phyloP scores from a whole-genome alignment of 2,329 filamentous ascomycete genomes.

The Talaromyces atroroseus region DNA sequence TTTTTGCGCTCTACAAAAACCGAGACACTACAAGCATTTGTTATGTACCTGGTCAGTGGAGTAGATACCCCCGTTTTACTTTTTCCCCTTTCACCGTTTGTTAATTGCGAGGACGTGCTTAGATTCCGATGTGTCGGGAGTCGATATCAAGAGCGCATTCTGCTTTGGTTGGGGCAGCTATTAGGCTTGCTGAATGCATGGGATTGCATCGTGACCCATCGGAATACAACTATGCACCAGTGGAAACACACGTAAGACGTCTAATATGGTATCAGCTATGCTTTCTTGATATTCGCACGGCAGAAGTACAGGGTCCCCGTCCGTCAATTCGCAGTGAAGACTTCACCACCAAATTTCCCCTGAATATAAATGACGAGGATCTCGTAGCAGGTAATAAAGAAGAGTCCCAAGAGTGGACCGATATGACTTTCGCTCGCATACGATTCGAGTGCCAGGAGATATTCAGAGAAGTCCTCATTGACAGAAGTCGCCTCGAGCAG shows the following conservation, averaged over 20 bases:
- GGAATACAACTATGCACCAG: constrained; percentile 58
- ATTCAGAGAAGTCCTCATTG: constrained; percentile 64
- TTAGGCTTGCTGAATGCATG: constrained; percentile 72
- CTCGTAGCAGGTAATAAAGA: constrained; percentile 39
- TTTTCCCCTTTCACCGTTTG: background rate
- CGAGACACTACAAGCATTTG: constrained; percentile 70
- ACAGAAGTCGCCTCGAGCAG: constrained; percentile 59
- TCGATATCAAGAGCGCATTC: constrained; percentile 70
- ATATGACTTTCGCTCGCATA: constrained; percentile 62
- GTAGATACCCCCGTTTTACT: background rate
- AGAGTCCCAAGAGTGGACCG: constrained; percentile 54
- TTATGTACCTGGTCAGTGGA: constrained; percentile 63
- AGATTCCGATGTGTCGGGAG: constrained; percentile 66
- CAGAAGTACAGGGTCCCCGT: constrained; percentile 66
- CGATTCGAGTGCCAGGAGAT: constrained; percentile 70
- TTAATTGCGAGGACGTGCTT: background rate
- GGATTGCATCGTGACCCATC: constrained; percentile 67
- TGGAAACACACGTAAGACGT: constrained; percentile 66
- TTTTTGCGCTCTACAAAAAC: constrained; percentile 66
- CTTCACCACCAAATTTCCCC: constrained; percentile 66
- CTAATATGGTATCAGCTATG: constrained; percentile 74
- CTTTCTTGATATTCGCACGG: constrained; percentile 69
- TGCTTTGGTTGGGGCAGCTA: constrained; percentile 64
- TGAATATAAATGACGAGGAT: constrained; percentile 64
- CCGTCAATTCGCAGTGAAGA: constrained; percentile 68